These are phyloP conservation scores for Lippia alba DNA, from an alignment of 305 asterid genomes.

Conservation along the genomic window DNA sequence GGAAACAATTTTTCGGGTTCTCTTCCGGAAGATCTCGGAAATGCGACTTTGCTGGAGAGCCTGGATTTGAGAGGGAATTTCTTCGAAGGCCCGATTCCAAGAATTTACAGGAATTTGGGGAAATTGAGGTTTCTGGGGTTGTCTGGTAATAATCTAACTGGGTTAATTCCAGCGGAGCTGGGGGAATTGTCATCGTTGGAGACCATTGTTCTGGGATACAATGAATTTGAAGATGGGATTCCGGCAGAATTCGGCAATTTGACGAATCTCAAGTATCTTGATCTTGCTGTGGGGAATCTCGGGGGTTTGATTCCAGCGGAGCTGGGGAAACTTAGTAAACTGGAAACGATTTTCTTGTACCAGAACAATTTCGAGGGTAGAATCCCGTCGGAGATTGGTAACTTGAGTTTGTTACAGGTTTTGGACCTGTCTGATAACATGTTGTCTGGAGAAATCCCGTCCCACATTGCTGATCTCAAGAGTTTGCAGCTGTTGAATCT, in stretches of 20 bases:
- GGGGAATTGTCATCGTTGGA: conserved; percentile 68
- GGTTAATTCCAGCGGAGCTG: conserved; percentile 64
- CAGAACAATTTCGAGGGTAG: conserved; percentile 69
- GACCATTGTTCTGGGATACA: conserved; percentile 80
- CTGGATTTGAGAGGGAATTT: conserved; percentile 87
- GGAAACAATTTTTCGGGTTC: conserved; percentile 79
- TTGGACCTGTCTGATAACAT: conserved; percentile 84
- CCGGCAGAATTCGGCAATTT: conserved; percentile 77
- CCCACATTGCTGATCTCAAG: conserved; percentile 54
- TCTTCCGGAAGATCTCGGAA: conserved; percentile 73
- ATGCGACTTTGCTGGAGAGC: conserved; percentile 63
- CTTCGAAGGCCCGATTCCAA: conserved; percentile 76
- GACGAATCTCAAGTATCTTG: conserved; percentile 69
- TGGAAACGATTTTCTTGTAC: conserved; percentile 71
- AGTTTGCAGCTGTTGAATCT: conserved; percentile 69
- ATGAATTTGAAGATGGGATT: conserved; percentile 66
- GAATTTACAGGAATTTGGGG: conserved; percentile 53
- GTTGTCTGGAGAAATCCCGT: conserved; percentile 75
- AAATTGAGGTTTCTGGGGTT: conserved; percentile 81
- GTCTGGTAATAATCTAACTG: conserved; percentile 84
- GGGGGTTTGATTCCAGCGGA: conserved; percentile 75
- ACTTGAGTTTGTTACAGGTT: conserved; percentile 53
- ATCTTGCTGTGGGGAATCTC: conserved; percentile 73
- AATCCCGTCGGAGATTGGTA: conserved; percentile 67
- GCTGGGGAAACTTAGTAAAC: conserved; percentile 57